These are phyloP conservation scores for Tephrocybe rancida DNA, from an alignment of 768 basidiomycete genomes.

Conservation along the genomic window DNA sequence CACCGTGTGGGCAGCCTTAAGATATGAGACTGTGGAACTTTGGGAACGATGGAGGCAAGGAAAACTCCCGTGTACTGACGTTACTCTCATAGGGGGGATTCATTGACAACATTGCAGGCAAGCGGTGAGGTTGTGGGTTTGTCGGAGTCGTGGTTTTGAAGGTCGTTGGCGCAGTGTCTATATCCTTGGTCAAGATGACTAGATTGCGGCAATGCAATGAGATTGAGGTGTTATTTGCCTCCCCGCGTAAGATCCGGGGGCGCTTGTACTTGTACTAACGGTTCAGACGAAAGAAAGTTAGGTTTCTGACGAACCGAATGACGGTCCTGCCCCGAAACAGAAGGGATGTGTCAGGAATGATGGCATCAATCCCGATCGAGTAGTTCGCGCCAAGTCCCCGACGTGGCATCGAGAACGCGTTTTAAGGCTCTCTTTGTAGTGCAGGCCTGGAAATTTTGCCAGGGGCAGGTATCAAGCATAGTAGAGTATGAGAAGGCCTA, in stretches of 20 bases:
- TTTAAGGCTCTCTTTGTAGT: too few relatives aligned
- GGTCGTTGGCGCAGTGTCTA: constrained; percentile 48
- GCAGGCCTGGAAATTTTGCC: too few relatives aligned
- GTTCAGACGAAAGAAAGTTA: too few relatives aligned
- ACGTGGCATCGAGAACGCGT: too few relatives aligned
- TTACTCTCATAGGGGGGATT: constrained; percentile 74
- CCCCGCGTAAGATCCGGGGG: constrained; percentile 30
- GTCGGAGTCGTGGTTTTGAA: constrained; percentile 35
- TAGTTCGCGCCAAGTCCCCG: too few relatives aligned
- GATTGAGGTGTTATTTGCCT: constrained; percentile 30
- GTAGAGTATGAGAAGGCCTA: too few relatives aligned
- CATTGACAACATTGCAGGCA: constrained; percentile 28
- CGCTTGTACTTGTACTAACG: constrained; percentile 27
- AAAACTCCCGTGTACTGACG: constrained; percentile 45
- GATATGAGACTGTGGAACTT: constrained; percentile 38
- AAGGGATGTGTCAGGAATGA: too few relatives aligned
- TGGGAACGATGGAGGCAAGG: constrained; percentile 26
- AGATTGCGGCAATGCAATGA: constrained; percentile 61
- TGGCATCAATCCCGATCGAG: too few relatives aligned
- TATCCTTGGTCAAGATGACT: constrained; percentile 75
- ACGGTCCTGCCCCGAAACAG: too few relatives aligned
- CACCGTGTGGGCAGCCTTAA: constrained; percentile 78
- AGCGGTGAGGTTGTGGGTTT: constrained; percentile 21
- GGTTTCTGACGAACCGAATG: too few relatives aligned
- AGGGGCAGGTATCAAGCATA: too few relatives aligned